Percentiles rank a stretch among this genome's conserved stretches.
These are phyloP conservation scores for Citropsis articulata DNA, from an alignment of 345 rosid genomes.

Conservation along the genomic window DNA sequence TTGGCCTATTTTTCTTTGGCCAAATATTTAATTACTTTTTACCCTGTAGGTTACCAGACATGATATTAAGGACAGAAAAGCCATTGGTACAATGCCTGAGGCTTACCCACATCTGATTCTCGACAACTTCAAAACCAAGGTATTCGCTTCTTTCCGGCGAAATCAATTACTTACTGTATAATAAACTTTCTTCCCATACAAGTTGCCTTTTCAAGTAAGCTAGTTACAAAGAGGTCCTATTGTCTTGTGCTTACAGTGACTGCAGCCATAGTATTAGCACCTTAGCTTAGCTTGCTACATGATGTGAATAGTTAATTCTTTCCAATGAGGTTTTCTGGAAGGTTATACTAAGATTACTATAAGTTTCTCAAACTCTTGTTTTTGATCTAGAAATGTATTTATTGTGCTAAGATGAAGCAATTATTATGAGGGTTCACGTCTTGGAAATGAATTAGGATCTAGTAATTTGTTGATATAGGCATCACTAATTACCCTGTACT, in stretches of 20 bases:
- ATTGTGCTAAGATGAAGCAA: background rate
- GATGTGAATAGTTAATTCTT: background rate
- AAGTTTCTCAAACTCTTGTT: background rate
- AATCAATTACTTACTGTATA: background rate
- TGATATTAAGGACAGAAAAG: constrained; percentile 72
- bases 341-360: background rate
- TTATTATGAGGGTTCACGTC: background rate
- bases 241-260: background rate
- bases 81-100: constrained; percentile 85
- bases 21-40: constrained; percentile 10
- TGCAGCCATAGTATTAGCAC: background rate
- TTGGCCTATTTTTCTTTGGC: constrained; percentile 1
- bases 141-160: constrained; percentile 16
- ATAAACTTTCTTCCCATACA: background rate
- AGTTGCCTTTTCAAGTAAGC: background rate
- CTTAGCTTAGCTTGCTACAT: background rate
- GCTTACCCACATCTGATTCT: constrained; percentile 89
- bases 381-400: background rate
- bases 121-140: constrained; percentile 76
- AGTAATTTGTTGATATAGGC: background rate
- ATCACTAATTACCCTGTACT: background rate
- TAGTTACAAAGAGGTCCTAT: background rate
- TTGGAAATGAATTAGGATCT: background rate
- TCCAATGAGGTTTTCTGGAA: background rate
- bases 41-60: constrained; percentile 81